Percentiles rank a stretch among this genome's conserved stretches.
These are phyloP conservation scores for Alternaria brassicae DNA, from an alignment of 2,329 filamentous ascomycete species.

Conservation along the genomic window DNA sequence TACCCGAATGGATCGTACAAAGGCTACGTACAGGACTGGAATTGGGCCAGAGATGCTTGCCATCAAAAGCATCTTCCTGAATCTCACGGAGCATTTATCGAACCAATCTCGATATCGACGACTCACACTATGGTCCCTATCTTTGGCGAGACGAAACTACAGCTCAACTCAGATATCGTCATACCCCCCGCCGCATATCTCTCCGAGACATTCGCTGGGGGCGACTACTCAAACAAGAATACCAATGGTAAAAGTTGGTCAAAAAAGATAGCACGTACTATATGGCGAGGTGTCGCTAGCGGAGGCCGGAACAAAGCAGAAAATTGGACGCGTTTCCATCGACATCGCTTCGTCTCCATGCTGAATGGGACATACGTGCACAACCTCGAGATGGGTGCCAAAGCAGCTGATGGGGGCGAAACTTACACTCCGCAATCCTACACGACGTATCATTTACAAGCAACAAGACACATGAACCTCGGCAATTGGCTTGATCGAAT, in stretches of 20 bases:
- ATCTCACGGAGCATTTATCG: slow-evolving; percentile 58
- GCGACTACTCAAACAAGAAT: slow-evolving; percentile 52
- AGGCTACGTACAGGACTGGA: slow-evolving; percentile 59
- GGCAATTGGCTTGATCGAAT: slow-evolving; percentile 52
- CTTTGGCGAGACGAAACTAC: slow-evolving; percentile 59
- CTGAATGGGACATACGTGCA: slow-evolving; percentile 69
- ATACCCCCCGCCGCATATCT: slow-evolving; percentile 61
- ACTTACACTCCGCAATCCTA: slow-evolving; percentile 52
- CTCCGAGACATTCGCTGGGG: slow-evolving; percentile 46
- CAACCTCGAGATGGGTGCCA: slow-evolving; percentile 52
- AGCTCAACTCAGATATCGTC: slow-evolving; percentile 60
- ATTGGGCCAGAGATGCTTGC: slow-evolving; percentile 55
- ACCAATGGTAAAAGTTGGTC: slow-evolving; percentile 52
- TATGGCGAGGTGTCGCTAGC: slow-evolving; percentile 59
- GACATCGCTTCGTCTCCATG: slow-evolving; percentile 77
- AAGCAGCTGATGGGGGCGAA: slow-evolving; percentile 34
- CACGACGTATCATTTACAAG: slow-evolving; percentile 49
- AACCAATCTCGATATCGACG: slow-evolving; percentile 56
- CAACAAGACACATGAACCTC: slow-evolving; percentile 38
- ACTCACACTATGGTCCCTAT: slow-evolving; percentile 56
- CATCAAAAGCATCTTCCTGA: slow-evolving; percentile 54
- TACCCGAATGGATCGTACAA: slow-evolving; percentile 46
- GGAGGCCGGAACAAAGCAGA: slow-evolving; percentile 57
- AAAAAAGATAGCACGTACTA: slow-evolving; percentile 50
- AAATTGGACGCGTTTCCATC: slow-evolving; percentile 76